Evolutionary conservation across 495 filamentous ascomycete species (phyloP).

Genomic region (Neurospora discreta): DNA sequence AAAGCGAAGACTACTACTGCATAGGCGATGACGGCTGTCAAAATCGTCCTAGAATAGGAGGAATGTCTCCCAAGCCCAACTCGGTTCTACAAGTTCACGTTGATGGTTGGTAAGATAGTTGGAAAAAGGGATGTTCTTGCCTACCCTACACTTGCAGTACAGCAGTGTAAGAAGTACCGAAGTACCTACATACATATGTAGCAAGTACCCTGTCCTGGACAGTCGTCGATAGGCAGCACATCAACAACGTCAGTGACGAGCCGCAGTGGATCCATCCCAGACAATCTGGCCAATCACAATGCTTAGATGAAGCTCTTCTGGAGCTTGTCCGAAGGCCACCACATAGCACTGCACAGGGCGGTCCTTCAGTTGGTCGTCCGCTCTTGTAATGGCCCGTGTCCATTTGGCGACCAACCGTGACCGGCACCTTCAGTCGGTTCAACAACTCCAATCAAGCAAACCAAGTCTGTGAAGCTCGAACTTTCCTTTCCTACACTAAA

Average conservation of each 20-base stretch:
- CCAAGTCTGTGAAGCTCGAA: constrained; percentile 13
- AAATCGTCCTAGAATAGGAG: too few relatives aligned
- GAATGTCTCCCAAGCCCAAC: not conserved
- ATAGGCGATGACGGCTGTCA: too few relatives aligned
- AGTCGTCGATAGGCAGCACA: constrained; percentile 21
- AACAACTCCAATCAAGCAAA: not conserved
- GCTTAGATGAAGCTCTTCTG: not conserved
- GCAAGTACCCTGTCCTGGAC: not conserved
- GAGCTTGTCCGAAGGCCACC: not conserved
- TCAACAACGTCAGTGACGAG: constrained; percentile 26
- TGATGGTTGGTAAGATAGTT: not conserved
- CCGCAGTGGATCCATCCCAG: constrained; percentile 6
- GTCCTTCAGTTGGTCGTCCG: not conserved
- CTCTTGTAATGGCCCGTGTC: constrained; percentile 14
- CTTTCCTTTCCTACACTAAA: not conserved
- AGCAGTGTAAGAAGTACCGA: too few relatives aligned
- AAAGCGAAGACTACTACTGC: too few relatives aligned
- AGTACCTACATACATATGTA: not conserved
- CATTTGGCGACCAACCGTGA: constrained; percentile 17
- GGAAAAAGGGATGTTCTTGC: not conserved
- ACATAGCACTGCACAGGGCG: not conserved
- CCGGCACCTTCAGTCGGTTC: not conserved
- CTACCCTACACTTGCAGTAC: not conserved
- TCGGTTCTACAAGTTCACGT: not conserved
- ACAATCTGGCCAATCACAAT: not conserved